phyloP scores from a whole-genome alignment of 768 basidiomycete genomes.

The Leccinum rimulosum region DNA sequence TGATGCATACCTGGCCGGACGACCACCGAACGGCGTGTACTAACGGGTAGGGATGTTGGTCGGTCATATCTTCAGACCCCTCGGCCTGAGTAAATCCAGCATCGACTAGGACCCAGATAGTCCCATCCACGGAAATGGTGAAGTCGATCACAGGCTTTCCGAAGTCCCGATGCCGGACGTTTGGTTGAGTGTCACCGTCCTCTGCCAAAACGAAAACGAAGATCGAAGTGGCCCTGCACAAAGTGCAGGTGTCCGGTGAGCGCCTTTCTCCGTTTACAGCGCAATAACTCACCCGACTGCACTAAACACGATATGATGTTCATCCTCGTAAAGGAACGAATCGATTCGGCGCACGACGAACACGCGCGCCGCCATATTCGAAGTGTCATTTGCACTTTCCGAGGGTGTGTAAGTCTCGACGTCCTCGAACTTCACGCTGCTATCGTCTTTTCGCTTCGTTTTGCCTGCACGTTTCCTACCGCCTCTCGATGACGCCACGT shows the following conservation, averaged over 20 bases:
- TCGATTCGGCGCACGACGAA: constrained; percentile 60
- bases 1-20: constrained; percentile 38
- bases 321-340: constrained; percentile 39
- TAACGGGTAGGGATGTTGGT: constrained; percentile 18
- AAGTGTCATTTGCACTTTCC: constrained; percentile 16
- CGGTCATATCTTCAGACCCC: constrained; percentile 7
- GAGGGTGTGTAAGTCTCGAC: not conserved
- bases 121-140: constrained; percentile 34
- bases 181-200: constrained; percentile 14
- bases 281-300: constrained; percentile 61
- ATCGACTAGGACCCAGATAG: constrained; percentile 52
- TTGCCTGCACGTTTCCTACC: constrained; percentile 17
- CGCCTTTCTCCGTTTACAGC: not conserved
- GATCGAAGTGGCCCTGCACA: constrained; percentile 63
- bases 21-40: constrained; percentile 35
- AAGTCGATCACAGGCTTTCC: constrained; percentile 62
- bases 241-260: not conserved
- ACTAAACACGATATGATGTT: constrained; percentile 56
- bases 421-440: constrained; percentile 24
- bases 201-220: constrained; percentile 46
- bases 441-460: constrained; percentile 23
- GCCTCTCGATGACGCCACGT: constrained; percentile 15
- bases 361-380: constrained; percentile 34
- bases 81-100: constrained; percentile 33
- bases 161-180: constrained; percentile 47